Percentiles rank a stretch among this genome's conserved stretches.
Evolutionary conservation across 2,329 filamentous ascomycete genomes (phyloP).

Genomic region (Aspergillus quadricinctus): DNA sequence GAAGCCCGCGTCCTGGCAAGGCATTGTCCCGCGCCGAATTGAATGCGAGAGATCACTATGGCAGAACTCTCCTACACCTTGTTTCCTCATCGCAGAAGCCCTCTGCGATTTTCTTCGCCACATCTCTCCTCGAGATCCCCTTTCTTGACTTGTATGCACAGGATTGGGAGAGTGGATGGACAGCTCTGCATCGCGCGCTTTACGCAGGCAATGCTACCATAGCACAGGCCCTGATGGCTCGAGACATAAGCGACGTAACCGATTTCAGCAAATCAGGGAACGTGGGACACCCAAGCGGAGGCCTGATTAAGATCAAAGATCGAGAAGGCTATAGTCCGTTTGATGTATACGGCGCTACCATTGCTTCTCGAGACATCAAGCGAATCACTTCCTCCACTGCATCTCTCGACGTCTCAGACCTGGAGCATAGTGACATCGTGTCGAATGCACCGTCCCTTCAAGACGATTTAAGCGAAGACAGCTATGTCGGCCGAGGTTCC

Average conservation of each 20-base stretch:
- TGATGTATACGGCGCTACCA: constrained; percentile 84
- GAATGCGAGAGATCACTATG: constrained; percentile 77
- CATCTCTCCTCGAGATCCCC: constrained; percentile 75
- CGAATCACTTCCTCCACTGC: constrained; percentile 21
- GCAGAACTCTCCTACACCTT: constrained; percentile 79
- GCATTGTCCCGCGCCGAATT: constrained; percentile 62
- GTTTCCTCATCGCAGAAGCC: constrained; percentile 70
- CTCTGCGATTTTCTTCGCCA: constrained; percentile 69
- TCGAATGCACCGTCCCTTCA: constrained; percentile 27
- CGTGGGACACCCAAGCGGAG: constrained; percentile 60
- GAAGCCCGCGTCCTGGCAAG: constrained; percentile 17
- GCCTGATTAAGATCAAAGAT: constrained; percentile 91
- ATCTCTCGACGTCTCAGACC: constrained; percentile 42
- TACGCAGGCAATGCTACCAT: constrained; percentile 87
- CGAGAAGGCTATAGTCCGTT: constrained; percentile 92
- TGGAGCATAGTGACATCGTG: constrained; percentile 34
- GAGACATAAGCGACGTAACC: constrained; percentile 65
- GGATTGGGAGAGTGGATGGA: constrained; percentile 93
- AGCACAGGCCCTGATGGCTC: constrained; percentile 74
- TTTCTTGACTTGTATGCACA: constrained; percentile 80
- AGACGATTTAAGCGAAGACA: constrained; percentile 50
- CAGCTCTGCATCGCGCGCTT: constrained; percentile 82
- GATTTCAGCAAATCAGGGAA: constrained; percentile 55
- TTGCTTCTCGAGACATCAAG: constrained; percentile 68
- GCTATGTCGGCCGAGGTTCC: constrained; percentile 23